Conservation (phyloP, 306 rosid genomes). For the Vicia faba region DNA sequence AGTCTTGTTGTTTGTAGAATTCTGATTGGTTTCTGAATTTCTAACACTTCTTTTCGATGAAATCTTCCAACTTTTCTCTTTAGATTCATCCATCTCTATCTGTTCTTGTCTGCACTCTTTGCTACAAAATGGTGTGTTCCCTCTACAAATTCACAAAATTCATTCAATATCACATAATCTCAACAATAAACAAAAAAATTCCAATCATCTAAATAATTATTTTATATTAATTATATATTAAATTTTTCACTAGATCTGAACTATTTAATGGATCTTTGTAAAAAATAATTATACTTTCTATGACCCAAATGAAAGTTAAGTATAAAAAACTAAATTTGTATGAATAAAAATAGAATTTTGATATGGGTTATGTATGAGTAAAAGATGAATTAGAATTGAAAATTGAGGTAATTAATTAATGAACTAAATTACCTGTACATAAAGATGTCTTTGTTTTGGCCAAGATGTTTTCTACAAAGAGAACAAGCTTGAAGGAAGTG, state of each 20-base stretch:
- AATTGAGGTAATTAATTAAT: background rate
- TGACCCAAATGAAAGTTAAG: slow-evolving; percentile 27
- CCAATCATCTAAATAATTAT: background rate
- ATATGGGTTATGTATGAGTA: slow-evolving; percentile 34
- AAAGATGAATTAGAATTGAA: background rate
- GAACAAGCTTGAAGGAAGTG: slow-evolving; percentile 88
- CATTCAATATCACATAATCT: slow-evolving; percentile 30
- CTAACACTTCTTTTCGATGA: slow-evolving; percentile 59
- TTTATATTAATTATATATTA: background rate
- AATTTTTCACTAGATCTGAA: slow-evolving; percentile 26
- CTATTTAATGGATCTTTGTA: background rate
- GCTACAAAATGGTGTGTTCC: slow-evolving; percentile 96
- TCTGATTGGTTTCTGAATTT: slow-evolving; percentile 54
- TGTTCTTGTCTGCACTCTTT: slow-evolving; percentile 89
- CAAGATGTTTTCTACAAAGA: slow-evolving; percentile 75
- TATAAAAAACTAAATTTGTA: background rate
- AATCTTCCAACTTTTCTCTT: slow-evolving; percentile 65
- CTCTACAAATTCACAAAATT: slow-evolving; percentile 55
- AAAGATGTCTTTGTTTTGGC: slow-evolving; percentile 72
- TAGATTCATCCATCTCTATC: slow-evolving; percentile 74
- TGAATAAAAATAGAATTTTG: slow-evolving; percentile 1
- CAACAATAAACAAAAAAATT: background rate
- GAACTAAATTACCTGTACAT: slow-evolving; percentile 72
- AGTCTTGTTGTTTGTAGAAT: slow-evolving; percentile 50
- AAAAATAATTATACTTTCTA: no score